Base-by-base conservation (phyloP, 192 early-diverging fungal genomes). In the Jimgerdemannia flammicorona region DNA sequence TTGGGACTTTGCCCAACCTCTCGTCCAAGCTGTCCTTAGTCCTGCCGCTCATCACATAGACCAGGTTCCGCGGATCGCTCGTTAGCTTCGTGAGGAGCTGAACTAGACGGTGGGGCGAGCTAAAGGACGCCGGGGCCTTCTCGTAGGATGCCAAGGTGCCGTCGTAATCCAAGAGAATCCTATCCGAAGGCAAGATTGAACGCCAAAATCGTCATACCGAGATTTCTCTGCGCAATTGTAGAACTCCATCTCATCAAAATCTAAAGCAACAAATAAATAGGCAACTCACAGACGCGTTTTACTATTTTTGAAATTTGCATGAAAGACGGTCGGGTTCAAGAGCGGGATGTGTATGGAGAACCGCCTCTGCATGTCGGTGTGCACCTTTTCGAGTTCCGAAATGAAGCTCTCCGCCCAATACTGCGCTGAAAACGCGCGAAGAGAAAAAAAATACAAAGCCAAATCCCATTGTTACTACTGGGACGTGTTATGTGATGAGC, bases 31-130 rank as follows among this genome's bases (percentile, higher is more conserved):
- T 84, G 4, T 82, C 83, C 64, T 87, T 83, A 44, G 93, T 92
- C 29, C 92, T 80, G 4, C 94, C 94, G 42, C 88, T 90, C 68
- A 95, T 90, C 42, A 96, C 87, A 79, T 92, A 95, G 4, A 94
- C 87, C 4, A 83, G 66, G 74, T 95, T 96, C 40, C 75, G 72
- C 4, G 92, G 90, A 78, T 95, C 93, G 6, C 68, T 72, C 11
- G 78, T 77, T 64, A 96, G 77, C 40, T 79, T 74, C 29, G 75
- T 70, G 44, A 95, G 66, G 7, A 91, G 84, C 43, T 70, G 66
- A 11, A 93, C 73, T 84, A 95, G 87, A n/a, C 87, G 85, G 43
- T 87, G 84, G 3, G 83, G 83, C 43, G 92, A 89, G 0, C 90
- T 77, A 18, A 87, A 89, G 3, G 66, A 19, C 68, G 84, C 6